Evolutionary conservation across 2,329 filamentous ascomycete genomes (phyloP), one percentile per base, ranked within the genome.

Genomic region (Lachnellula subtilissima): DNA sequence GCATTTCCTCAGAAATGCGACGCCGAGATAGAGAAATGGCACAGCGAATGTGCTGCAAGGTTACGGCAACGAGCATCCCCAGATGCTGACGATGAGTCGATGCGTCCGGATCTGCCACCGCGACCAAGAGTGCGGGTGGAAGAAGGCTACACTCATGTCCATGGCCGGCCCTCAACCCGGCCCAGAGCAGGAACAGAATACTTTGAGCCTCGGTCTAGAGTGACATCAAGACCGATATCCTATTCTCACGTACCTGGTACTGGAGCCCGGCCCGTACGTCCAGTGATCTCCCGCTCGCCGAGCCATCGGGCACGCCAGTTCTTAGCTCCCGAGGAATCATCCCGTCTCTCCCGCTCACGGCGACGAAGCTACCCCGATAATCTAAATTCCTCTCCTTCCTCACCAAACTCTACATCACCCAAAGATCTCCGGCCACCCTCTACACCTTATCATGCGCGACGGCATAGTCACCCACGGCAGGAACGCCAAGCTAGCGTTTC

Each of bases 21-120:
- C 65, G 74, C 80, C 4, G 86, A 88, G n/a, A 91, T 96, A 73
- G 84, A 91, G 54, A 77, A 80, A 56, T 99, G 94, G 93, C 91
- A 97, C 69, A 84, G 88, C 63, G 77, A 79, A 2, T 92, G 95
- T 55, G 87, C 85, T 37, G 79, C 86, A 56, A 84, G 82, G 63
- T 73, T 96, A 49, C 82, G 85, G 59, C 77, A 81, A 54, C 86
- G 92, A 63, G 82, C 76, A 14, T 58, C 55, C 23, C 59, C 70
- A 54, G 47, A 58, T 39, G 54, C 39, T 6, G 60, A 69, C 40
- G 39, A 60, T 50, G 77, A 43, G 55, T 62, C 50, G 59, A 52
- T 48, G 55, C 40, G 63, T 39, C 61, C 69, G 9, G 63, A 55
- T 47, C 55, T 65, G 17, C 67, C 65, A 17, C 62, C 65, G 8